Evolutionary conservation across 2,329 filamentous ascomycete genomes (phyloP).

Genomic region (Aspergillus uvarum): DNA sequence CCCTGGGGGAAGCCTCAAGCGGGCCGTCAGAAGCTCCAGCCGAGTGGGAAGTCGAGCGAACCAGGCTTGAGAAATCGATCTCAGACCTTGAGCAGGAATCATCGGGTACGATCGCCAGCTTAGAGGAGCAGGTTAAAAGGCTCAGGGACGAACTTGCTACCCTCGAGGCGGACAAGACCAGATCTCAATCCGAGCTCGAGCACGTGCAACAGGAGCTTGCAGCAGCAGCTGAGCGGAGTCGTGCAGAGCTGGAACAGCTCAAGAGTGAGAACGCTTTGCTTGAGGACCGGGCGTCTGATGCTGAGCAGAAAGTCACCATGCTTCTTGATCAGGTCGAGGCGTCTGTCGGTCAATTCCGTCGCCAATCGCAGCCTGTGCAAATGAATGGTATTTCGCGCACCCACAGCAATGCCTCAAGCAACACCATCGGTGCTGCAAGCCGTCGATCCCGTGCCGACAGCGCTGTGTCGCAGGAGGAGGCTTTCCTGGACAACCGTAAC

Average conservation of each 20-base stretch:
- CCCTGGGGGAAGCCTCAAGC: constrained; percentile 40
- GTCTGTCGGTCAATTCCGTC: constrained; percentile 91
- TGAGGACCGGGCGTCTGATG: constrained; percentile 81
- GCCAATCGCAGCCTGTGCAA: constrained; percentile 59
- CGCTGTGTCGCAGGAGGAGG: constrained; percentile 44
- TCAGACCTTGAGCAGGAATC: constrained; percentile 68
- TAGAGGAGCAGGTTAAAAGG: constrained; percentile 69
- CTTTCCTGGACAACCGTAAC: constrained; percentile 55
- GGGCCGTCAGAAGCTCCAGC: constrained; percentile 48
- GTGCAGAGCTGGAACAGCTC: constrained; percentile 73
- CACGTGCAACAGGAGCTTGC: constrained; percentile 59
- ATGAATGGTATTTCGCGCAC: constrained; percentile 47
- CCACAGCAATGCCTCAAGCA: constrained; percentile 57
- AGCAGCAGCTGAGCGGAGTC: constrained; percentile 54
- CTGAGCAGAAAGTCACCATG: constrained; percentile 88
- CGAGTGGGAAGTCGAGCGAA: constrained; percentile 75
- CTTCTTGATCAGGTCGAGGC: constrained; percentile 92
- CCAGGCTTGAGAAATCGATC: constrained; percentile 66
- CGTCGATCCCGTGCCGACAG: constrained; percentile 42
- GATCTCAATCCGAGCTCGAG: constrained; percentile 58
- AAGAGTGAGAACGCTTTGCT: constrained; percentile 78
- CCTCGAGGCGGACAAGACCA: constrained; percentile 67
- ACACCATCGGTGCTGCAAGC: constrained; percentile 37
- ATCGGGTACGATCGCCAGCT: constrained; percentile 60
- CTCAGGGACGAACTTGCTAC: constrained; percentile 69